Conservation (phyloP, 1,284 basidiomycete genomes). For the Ganoderma multipileum region DNA sequence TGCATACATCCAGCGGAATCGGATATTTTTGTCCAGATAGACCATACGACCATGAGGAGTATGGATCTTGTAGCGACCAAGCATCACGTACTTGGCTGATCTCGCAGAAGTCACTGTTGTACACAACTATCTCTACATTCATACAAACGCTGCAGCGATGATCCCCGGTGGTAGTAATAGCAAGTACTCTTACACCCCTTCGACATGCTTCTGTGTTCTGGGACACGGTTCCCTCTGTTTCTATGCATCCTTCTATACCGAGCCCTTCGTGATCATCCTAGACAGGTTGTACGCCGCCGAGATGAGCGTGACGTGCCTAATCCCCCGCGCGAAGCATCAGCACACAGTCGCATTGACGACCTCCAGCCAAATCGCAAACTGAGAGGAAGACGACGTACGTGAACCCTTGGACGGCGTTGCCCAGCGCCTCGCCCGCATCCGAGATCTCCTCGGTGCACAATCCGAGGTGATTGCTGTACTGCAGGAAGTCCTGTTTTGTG, state of each 20-base stretch:
- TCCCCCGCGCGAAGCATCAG: slow-evolving; percentile 4
- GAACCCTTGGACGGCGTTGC: slow-evolving; percentile 88
- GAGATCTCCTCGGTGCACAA: slow-evolving; percentile 88
- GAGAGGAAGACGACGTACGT: slow-evolving; percentile 58
- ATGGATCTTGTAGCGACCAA: no score
- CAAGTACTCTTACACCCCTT: no score
- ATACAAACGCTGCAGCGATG: no score
- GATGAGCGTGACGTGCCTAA: slow-evolving; percentile 81
- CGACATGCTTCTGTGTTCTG: no score
- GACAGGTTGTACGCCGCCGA: slow-evolving; percentile 85
- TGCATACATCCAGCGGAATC: no score
- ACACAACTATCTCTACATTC: no score
- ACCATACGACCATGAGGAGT: no score
- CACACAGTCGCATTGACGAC: not conserved
- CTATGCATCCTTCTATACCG: not conserved
- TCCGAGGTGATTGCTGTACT: slow-evolving; percentile 88
- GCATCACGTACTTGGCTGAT: no score
- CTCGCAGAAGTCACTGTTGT: no score
- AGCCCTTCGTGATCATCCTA: slow-evolving; percentile 50
- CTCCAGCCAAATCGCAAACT: not conserved
- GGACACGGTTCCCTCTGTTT: not conserved
- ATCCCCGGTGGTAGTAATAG: no score
- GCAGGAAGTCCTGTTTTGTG: slow-evolving; percentile 65
- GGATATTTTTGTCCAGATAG: no score
- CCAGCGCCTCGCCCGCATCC: slow-evolving; percentile 80